Percentiles rank a stretch among this genome's conserved stretches.
Conservation (phyloP, 257 asterid species). For the Fraxinus quadrangulata region DNA sequence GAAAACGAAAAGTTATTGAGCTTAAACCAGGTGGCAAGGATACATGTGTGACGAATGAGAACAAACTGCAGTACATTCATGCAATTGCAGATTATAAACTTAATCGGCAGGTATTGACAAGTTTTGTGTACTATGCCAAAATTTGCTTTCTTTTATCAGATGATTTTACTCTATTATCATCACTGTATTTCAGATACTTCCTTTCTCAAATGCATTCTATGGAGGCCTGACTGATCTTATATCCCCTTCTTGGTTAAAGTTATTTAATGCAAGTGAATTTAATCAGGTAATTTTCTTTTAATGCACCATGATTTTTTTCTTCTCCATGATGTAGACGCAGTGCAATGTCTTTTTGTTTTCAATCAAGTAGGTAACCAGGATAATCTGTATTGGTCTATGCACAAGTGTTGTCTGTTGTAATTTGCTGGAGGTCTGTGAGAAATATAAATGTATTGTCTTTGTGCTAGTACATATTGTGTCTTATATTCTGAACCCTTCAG, state of each 20-base stretch:
- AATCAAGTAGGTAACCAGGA: background rate
- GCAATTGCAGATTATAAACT: slow-evolving; percentile 96
- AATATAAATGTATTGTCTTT: slow-evolving; percentile 20
- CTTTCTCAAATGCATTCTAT: slow-evolving; percentile 91
- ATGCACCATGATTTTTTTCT: slow-evolving; percentile 19
- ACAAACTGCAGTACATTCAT: slow-evolving; percentile 94
- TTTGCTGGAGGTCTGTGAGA: slow-evolving; percentile 18
- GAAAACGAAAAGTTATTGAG: slow-evolving; percentile 71
- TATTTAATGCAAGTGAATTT: slow-evolving; percentile 91
- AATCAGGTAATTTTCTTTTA: slow-evolving; percentile 70
- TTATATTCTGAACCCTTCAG: slow-evolving; percentile 9
- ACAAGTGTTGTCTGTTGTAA: slow-evolving; percentile 19
- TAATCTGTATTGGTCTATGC: background rate
- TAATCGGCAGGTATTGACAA: slow-evolving; percentile 75
- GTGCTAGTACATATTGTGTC: slow-evolving; percentile 1
- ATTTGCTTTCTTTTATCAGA: slow-evolving; percentile 30
- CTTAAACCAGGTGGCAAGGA: slow-evolving; percentile 96
- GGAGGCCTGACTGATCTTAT: slow-evolving; percentile 90
- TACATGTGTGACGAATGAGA: slow-evolving; percentile 73
- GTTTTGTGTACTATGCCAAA: slow-evolving; percentile 24
- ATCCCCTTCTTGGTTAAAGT: slow-evolving; percentile 94
- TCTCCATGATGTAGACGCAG: background rate
- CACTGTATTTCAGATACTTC: slow-evolving; percentile 72
- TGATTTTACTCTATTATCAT: slow-evolving; percentile 31
- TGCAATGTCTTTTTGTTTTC: background rate